Evolutionary conservation across 805 yeast genomes (phyloP).

Genomic region (Candida takata): DNA sequence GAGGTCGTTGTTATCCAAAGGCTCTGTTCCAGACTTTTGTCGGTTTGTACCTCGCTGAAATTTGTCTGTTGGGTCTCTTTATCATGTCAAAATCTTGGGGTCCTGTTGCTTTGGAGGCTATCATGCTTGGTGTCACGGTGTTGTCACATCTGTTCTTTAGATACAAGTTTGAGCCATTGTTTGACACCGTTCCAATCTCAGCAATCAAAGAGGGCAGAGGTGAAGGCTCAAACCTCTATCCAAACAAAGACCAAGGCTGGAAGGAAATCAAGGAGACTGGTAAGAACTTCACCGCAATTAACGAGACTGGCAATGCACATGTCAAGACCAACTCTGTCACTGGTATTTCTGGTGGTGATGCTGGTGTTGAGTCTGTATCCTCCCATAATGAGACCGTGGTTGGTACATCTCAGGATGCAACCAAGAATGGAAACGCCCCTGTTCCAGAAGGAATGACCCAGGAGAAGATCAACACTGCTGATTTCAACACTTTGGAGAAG

Average conservation of each 20-base stretch:
- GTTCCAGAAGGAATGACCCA: constrained; percentile 5
- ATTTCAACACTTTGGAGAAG: constrained; percentile 11
- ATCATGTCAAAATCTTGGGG: constrained; percentile 79
- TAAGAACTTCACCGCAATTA: constrained; percentile 24
- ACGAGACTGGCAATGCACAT: constrained; percentile 16
- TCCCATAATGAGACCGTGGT: constrained; percentile 25
- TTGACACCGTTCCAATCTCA: constrained; percentile 65
- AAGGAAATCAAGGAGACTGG: constrained; percentile 50
- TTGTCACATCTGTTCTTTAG: constrained; percentile 52
- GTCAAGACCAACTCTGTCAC: constrained; percentile 20
- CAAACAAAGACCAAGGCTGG: constrained; percentile 57
- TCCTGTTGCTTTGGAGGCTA: constrained; percentile 61
- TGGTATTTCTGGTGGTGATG: constrained; percentile 11
- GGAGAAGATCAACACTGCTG: constrained; percentile 22
- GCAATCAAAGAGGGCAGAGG: constrained; percentile 36
- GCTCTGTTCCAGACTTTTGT: constrained; percentile 69
- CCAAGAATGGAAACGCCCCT: background rate
- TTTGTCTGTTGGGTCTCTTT: constrained; percentile 63
- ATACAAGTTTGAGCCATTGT: constrained; percentile 51
- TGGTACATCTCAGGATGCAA: constrained; percentile 4
- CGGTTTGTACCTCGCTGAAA: constrained; percentile 64
- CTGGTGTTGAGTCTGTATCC: constrained; percentile 24
- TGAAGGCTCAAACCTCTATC: constrained; percentile 40
- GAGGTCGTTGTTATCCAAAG: constrained; percentile 69
- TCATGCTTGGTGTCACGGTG: constrained; percentile 52